A percentile compares a stretch with the other conserved stretches of the same genome.
Conservation (phyloP, 495 filamentous ascomycete genomes). For the Hyaloscypha variabilis region DNA sequence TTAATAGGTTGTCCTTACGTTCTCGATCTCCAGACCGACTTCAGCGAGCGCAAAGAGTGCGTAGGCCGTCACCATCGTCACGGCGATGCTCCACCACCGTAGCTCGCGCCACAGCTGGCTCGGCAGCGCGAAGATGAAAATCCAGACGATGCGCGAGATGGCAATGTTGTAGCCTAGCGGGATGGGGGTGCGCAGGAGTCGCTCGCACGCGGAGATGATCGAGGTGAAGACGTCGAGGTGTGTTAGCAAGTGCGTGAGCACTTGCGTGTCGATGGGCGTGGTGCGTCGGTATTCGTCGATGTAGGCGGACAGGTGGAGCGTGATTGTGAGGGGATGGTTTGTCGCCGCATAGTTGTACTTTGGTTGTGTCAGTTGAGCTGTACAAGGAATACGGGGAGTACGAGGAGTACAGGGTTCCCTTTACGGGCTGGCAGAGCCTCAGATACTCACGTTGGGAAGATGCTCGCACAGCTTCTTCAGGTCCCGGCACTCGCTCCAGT, state of each 20-base stretch:
- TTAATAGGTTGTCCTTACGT: no score
- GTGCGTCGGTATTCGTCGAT: no score
- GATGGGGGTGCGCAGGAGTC: slow-evolving; percentile 34
- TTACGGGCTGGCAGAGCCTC: no score
- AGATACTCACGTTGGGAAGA: no score
- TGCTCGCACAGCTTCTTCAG: slow-evolving; percentile 11
- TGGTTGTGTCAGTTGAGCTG: no score
- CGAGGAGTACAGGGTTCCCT: no score
- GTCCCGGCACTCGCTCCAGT: slow-evolving; percentile 6
- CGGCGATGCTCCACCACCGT: slow-evolving; percentile 31
- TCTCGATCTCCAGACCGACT: slow-evolving; percentile 36
- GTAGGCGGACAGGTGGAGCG: no score
- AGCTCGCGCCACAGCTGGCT: slow-evolving; percentile 33
- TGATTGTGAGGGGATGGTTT: no score
- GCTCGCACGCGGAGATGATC: slow-evolving; percentile 32
- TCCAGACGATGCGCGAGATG: slow-evolving; percentile 34
- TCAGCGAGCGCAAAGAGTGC: slow-evolving; percentile 34
- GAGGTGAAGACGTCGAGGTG: slow-evolving; percentile 33
- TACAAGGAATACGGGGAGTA: no score
- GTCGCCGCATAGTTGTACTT: no score
- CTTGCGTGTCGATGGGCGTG: slow-evolving; percentile 31
- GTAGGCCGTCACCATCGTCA: slow-evolving; percentile 34
- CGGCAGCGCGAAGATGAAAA: slow-evolving; percentile 33
- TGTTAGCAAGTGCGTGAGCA: slow-evolving; percentile 34
- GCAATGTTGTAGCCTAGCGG: slow-evolving; percentile 36